Base-by-base conservation (phyloP, 441 rosid species). In the Isatis lusitanica region DNA sequence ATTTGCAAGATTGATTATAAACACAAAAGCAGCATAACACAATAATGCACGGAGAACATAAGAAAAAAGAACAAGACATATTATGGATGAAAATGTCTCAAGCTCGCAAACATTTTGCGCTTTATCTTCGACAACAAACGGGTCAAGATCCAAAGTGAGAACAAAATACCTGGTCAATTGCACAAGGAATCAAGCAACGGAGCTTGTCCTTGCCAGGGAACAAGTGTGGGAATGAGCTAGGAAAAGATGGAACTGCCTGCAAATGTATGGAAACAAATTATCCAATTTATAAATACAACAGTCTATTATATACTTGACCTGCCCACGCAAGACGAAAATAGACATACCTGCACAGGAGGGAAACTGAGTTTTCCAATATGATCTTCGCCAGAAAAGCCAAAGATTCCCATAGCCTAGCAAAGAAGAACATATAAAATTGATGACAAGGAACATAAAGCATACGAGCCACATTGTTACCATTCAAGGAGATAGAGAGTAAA, bases 181-280 rank as follows among this genome's bases (percentile, higher is more conserved):
- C 98, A 74, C 98, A 94, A 36, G 98, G 98, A 79, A 94, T 90
- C 83, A 94, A 81, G 81, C 97, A 94, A 60, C 90, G 91, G 57
- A 90, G 90, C 33, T 86, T 77, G 74, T 88, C 88, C 66, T 82
- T 83, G 24, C 89, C 93, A 4, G 88, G 64, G 78, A 94, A 94
- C 31, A 92, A 75, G 68, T 94, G 96, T 2, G 97, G 97, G 68
- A 94, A 94, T 63, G 97, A 92, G 51, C 91, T 89, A 9, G 97
- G 91, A 83, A 92, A 94, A 8, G 97, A 90, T 57, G 98, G 97
- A 73, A 85, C 98, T 24, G 97, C 98, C 96, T 92, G 88, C 78
- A 83, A 15, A 33, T 64, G 68, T 51, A 40, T 33, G 58, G 63
- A 26, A 35, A 52, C 9, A 12, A 60, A 30, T 30, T 8, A 59